A percentile compares a stretch with the other conserved stretches of the same genome.
Conservation (phyloP, 208 protist species). For the Endotrypanum monterogeii region DNA sequence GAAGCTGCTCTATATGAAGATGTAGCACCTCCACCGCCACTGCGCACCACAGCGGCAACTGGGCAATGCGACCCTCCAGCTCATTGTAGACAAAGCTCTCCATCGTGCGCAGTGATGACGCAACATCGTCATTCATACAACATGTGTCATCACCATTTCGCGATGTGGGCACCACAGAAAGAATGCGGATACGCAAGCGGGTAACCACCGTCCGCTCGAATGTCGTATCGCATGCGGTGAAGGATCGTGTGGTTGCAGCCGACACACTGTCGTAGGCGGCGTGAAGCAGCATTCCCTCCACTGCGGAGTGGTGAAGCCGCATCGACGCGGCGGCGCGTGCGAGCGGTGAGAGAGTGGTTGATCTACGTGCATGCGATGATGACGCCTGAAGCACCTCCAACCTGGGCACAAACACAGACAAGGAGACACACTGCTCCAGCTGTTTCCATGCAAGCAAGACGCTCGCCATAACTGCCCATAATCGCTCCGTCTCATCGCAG, state of each 20-base stretch:
- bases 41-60: slow-evolving; percentile 27
- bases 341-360: slow-evolving; percentile 10
- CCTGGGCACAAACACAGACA: slow-evolving; percentile 5
- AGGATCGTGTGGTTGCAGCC: neutral
- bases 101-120: slow-evolving; percentile 11
- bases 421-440: slow-evolving; percentile 18
- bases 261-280: neutral
- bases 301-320: neutral
- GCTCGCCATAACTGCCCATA: slow-evolving; percentile 38
- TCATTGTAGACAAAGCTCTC: slow-evolving; percentile 3
- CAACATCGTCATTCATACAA: neutral
- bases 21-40: slow-evolving; percentile 21
- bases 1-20: slow-evolving; percentile 12
- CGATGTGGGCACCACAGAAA: neutral
- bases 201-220: slow-evolving; percentile 4
- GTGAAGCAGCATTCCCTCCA: slow-evolving; percentile 8
- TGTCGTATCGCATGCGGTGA: neutral
- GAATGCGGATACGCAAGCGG: slow-evolving; percentile 19
- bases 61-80: slow-evolving; percentile 8
- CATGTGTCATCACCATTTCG: neutral
- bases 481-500: slow-evolving; percentile 20
- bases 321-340: slow-evolving; percentile 4
- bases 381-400: slow-evolving; percentile 10
- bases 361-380: neutral
- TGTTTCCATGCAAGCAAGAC: slow-evolving; percentile 42